Conservation (phyloP, 495 filamentous ascomycete genomes). For the Chaetomium cochliodes region DNA sequence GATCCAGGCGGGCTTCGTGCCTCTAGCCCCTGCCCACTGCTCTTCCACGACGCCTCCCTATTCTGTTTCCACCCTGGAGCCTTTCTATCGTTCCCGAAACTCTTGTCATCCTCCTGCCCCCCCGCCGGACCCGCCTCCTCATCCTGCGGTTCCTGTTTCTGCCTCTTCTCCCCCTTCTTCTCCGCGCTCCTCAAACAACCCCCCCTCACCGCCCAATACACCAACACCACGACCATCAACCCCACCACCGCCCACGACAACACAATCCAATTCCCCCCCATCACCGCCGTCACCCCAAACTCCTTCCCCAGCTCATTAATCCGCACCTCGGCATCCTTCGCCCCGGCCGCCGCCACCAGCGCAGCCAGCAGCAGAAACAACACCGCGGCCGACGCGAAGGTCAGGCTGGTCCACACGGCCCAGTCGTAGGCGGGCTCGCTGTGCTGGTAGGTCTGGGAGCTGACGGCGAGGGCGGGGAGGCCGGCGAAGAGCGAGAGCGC, state of each 20-base stretch:
- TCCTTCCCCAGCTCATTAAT: constrained; percentile 37
- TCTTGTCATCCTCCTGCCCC: background rate
- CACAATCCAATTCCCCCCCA: constrained; percentile 37
- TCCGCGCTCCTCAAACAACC: background rate
- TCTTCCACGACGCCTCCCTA: no score
- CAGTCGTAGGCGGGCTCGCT: background rate
- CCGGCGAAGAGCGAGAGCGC: constrained; percentile 56
- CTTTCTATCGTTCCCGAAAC: no score
- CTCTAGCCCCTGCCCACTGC: no score
- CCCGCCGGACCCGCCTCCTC: background rate
- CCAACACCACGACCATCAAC: constrained; percentile 56
- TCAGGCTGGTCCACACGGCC: constrained; percentile 18
- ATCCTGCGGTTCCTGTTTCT: background rate
- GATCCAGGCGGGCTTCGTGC: no score
- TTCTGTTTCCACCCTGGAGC: no score
- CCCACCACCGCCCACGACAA: constrained; percentile 67
- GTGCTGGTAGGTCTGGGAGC: background rate
- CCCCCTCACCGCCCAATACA: constrained; percentile 45
- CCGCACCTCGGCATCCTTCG: constrained; percentile 33
- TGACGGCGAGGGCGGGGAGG: constrained; percentile 43
- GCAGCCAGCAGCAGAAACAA: constrained; percentile 24
- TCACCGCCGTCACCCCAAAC: constrained; percentile 35
- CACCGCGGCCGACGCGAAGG: constrained; percentile 33
- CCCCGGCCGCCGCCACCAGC: constrained; percentile 32
- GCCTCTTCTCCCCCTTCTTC: background rate